Evolutionary conservation across 2,329 filamentous ascomycete species (phyloP), one percentile per base, ranked within the genome.

Genomic region (Paraconiothyrium sp.): DNA sequence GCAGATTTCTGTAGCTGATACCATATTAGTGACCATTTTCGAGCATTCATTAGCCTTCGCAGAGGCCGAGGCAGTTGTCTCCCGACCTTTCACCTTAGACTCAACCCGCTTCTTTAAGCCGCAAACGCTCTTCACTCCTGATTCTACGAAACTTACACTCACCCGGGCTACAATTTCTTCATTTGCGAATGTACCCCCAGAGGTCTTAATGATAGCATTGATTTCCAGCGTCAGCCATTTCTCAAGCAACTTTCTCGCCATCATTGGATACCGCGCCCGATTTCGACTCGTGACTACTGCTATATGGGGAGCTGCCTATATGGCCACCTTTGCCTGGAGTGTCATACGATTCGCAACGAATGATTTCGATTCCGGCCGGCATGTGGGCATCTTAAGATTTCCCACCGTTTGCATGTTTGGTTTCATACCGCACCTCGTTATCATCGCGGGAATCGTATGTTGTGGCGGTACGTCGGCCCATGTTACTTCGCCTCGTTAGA

Each of bases 11-110:
- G 9, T 37, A 14, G 35, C 35, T 37, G 35, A 37, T 14, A 4
- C 11, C 13, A 4, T 11, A 48, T 16, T 20, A 48, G 46, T 98
- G 92, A 97, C 94, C 0, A 86, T 97, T 2, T 97, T 98, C 72
- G 95, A 99, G 76, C 94, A 97, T 74, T 97, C 94, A 0, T 84
- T 99, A 9, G 94, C 94, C 2, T 99, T 98, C 80, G 93, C 94
- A 11, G 95, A 99, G 78, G 94, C 94, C 9, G 95, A 99, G 76
- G 90, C 92, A 34, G 91, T 94, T 66, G 89, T 97, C 49, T 90
- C 89, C 69, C 92, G 90, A 67, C 91, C 93, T 54, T 86, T 97
- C 14, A 90, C 90, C 13, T 88, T 93, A 77, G 88, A 90, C 0
- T 90, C 92, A 71, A 83, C 85, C 27, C 72, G 82, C 66, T 74